Evolutionary conservation across 768 basidiomycete species (phyloP).

Genomic region (Gymnopilus junonius): DNA sequence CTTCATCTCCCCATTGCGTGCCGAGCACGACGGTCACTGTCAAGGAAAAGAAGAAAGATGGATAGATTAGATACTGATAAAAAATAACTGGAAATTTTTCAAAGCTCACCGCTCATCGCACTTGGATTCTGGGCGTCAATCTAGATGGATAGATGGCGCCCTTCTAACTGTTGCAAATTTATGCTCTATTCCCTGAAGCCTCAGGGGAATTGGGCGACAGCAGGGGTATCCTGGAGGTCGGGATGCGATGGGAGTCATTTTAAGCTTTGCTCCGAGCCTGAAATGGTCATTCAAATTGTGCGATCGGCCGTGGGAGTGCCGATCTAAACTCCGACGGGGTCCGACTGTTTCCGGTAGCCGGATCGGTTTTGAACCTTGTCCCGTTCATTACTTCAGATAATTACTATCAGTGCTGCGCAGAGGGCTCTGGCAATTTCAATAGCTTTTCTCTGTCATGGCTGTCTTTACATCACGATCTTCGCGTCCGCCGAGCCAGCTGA

Average conservation of each 20-base stretch:
- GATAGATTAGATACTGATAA: conserved; percentile 23
- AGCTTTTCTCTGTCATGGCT: conserved; percentile 14
- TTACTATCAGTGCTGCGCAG: no score
- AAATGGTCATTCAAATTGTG: conserved; percentile 17
- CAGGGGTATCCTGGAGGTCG: conserved; percentile 4
- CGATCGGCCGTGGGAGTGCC: conserved; percentile 25
- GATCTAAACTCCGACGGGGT: conserved; percentile 13
- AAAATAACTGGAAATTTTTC: background rate
- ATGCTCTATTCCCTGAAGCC: background rate
- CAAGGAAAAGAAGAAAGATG: conserved; percentile 8
- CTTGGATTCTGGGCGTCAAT: background rate
- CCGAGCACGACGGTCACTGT: conserved; percentile 78
- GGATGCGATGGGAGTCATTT: conserved; percentile 20
- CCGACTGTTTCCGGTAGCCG: background rate
- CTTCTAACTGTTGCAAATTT: background rate
- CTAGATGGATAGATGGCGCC: background rate
- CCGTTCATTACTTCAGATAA: background rate
- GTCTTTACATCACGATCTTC: conserved; percentile 30
- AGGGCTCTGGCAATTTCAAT: no score
- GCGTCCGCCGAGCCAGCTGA: conserved; percentile 54
- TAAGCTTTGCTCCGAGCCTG: conserved; percentile 14
- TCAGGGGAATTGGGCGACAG: background rate
- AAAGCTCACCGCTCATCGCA: conserved; percentile 36
- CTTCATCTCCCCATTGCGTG: conserved; percentile 92
- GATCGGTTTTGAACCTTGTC: background rate